Evolutionary conservation across 139 green algal genomes (phyloP).

Genomic region (Mesotaenium endlicherianum): DNA sequence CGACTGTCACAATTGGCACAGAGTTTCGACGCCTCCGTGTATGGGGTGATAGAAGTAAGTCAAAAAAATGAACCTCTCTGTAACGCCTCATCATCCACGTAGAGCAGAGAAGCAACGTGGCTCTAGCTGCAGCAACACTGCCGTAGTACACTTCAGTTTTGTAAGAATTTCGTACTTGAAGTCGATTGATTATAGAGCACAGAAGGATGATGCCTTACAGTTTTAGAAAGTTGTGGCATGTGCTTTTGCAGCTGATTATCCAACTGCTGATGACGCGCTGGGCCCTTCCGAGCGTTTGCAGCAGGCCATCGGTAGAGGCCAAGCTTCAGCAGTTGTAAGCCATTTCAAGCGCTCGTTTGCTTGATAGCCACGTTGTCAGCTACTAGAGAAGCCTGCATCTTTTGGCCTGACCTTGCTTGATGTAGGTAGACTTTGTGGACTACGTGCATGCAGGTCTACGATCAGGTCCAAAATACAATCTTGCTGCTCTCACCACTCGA

Average conservation of each 20-base stretch:
- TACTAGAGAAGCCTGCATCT: no score
- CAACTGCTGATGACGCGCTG: not conserved
- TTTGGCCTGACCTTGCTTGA: not conserved
- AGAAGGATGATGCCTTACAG: not conserved
- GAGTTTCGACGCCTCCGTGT: constrained; percentile 29
- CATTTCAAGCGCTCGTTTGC: no score
- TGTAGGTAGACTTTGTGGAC: not conserved
- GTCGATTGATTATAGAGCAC: no score
- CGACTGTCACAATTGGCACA: constrained; percentile 44
- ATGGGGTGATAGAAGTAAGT: constrained; percentile 5
- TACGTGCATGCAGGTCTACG: not conserved
- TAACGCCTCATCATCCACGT: not conserved
- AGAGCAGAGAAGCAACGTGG: not conserved
- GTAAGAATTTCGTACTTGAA: no score
- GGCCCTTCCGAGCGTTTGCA: not conserved
- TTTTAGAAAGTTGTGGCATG: not conserved
- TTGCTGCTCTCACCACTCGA: not conserved
- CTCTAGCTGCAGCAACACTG: not conserved
- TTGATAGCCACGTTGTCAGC: no score
- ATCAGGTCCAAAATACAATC: not conserved
- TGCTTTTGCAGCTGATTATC: not conserved
- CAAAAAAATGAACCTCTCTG: not conserved
- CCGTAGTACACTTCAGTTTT: no score
- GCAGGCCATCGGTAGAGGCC: not conserved
- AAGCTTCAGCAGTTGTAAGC: constrained; percentile 1